Percentiles rank a stretch among this genome's conserved stretches.
Conservation (phyloP, 768 basidiomycete genomes). For the Dendrothele bispora region DNA sequence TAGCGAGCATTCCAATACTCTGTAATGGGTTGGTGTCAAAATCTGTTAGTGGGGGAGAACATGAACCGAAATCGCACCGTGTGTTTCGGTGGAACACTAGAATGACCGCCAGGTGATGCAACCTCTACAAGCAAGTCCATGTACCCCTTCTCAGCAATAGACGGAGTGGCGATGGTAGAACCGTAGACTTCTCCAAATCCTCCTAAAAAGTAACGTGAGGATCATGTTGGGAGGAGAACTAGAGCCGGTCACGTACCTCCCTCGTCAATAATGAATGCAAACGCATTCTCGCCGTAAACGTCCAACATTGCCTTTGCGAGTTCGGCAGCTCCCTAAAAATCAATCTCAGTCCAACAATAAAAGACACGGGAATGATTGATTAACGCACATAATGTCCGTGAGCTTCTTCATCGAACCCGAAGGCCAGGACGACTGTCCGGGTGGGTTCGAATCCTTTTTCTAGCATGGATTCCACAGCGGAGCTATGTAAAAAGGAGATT, state of each 20-base stretch:
- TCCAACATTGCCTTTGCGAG: conserved; percentile 36
- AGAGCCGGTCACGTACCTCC: conserved; percentile 27
- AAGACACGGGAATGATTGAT: no score
- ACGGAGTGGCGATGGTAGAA: conserved; percentile 39
- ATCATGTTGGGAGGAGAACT: background rate
- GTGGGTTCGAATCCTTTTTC: conserved; percentile 15
- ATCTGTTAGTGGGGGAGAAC: conserved; percentile 16
- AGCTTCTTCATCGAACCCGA: conserved; percentile 57
- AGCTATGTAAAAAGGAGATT: background rate
- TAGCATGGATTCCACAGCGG: conserved; percentile 9
- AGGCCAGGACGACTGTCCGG: conserved; percentile 15
- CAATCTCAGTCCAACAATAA: conserved; percentile 13
- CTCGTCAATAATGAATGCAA: conserved; percentile 66
- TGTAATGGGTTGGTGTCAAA: background rate
- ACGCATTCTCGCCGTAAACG: conserved; percentile 53
- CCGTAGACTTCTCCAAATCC: conserved; percentile 25
- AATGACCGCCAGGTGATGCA: conserved; percentile 58
- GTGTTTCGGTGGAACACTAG: conserved; percentile 59
- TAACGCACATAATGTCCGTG: conserved; percentile 27
- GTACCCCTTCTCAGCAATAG: conserved; percentile 52
- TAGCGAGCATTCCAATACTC: conserved; percentile 61
- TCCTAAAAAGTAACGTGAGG: background rate
- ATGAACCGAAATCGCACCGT: conserved; percentile 39
- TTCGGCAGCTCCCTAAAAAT: conserved; percentile 36
- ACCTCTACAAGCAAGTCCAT: conserved; percentile 44